phyloP scores from a whole-genome alignment of 139 green algal species.

The Volvox africanus region DNA sequence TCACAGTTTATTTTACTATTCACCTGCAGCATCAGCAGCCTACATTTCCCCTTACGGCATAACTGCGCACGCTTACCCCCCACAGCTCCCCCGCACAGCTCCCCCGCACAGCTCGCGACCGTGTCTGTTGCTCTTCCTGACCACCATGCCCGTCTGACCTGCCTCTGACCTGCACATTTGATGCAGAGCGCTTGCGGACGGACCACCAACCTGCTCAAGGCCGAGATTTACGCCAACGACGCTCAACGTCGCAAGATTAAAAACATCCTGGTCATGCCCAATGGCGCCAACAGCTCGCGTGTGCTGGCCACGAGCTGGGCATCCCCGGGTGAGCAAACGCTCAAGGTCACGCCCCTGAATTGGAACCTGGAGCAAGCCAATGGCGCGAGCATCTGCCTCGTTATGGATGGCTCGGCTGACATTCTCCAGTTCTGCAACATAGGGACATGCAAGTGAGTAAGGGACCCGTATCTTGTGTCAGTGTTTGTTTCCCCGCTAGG shows the following conservation, averaged over 20 bases:
- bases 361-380: background rate
- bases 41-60: background rate
- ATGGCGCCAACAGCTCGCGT: background rate
- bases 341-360: conserved; percentile 23
- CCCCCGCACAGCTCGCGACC: background rate
- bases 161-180: background rate
- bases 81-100: background rate
- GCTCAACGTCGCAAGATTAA: background rate
- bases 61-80: background rate
- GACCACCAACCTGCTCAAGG: background rate
- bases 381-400: conserved; percentile 5
- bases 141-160: background rate
- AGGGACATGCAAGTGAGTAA: too few species aligned
- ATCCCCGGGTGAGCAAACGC: background rate
- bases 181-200: background rate
- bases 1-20: too few species aligned
- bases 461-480: background rate
- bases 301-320: background rate
- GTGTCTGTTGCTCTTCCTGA: background rate
- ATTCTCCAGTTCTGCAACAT: background rate
- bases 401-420: background rate
- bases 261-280: background rate
- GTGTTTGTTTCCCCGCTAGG: background rate
- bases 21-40: background rate
- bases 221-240: conserved; percentile 22